A percentile compares a stretch with the other conserved stretches of the same genome.
phyloP scores from a whole-genome alignment of 148 eudicot species.

The Persicaria maculosa region DNA sequence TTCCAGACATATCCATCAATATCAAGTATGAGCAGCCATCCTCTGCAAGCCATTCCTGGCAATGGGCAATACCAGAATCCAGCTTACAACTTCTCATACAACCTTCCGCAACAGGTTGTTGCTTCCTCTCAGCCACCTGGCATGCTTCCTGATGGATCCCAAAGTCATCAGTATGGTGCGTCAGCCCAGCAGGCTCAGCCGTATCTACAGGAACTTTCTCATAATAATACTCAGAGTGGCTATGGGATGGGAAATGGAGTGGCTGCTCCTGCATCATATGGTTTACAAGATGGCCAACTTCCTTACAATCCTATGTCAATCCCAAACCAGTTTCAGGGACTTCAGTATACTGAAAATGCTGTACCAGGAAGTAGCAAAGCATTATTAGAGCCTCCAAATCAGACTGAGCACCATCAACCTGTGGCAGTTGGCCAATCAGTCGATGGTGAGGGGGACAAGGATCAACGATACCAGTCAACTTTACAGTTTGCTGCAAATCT shows the following conservation, averaged over 20 bases:
- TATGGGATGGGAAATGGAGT: slow-evolving; percentile 36
- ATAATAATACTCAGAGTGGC: slow-evolving; percentile 33
- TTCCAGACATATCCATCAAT: slow-evolving; percentile 28
- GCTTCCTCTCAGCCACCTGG: slow-evolving; percentile 32
- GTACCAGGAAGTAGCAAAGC: slow-evolving; percentile 26
- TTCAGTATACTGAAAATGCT: slow-evolving; percentile 25
- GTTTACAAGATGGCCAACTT: slow-evolving; percentile 38
- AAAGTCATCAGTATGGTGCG: slow-evolving; percentile 33
- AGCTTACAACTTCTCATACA: slow-evolving; percentile 17
- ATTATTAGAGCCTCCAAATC: slow-evolving; percentile 19
- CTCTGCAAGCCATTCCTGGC: slow-evolving; percentile 23
- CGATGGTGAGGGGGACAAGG: slow-evolving; percentile 75
- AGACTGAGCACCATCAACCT: slow-evolving; percentile 24
- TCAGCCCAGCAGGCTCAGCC: slow-evolving; percentile 38
- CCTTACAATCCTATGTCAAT: slow-evolving; percentile 26
- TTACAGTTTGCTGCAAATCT: slow-evolving; percentile 87
- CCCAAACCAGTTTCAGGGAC: slow-evolving; percentile 36
- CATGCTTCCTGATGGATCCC: slow-evolving; percentile 21
- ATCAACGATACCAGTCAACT: slow-evolving; percentile 78
- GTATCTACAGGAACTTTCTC: slow-evolving; percentile 34
- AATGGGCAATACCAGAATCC: slow-evolving; percentile 41
- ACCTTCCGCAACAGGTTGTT: slow-evolving; percentile 35
- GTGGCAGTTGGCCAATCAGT: slow-evolving; percentile 34
- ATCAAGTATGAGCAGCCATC: slow-evolving; percentile 23
- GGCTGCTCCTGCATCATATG: slow-evolving; percentile 33